Conservation (phyloP, 2,329 filamentous ascomycete genomes). For the Lecanoromycetidae sp. region DNA sequence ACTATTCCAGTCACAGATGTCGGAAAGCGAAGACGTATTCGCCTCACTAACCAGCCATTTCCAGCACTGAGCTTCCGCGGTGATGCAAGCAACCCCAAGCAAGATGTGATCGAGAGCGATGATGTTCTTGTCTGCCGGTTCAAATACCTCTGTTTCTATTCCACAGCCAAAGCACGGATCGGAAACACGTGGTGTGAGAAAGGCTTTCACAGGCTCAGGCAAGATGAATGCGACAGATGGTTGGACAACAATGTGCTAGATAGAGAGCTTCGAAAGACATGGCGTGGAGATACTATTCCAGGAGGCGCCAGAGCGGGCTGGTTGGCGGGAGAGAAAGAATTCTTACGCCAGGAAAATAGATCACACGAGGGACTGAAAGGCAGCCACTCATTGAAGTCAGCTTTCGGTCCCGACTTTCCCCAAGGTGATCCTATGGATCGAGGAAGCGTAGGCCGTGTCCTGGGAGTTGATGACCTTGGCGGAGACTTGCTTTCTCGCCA, state of each 20-base stretch:
- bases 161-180: slow-evolving; percentile 6
- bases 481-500: background rate
- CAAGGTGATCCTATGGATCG: slow-evolving; percentile 14
- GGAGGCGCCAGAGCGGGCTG: slow-evolving; percentile 9
- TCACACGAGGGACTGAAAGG: background rate
- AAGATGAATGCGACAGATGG: slow-evolving; percentile 12
- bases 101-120: slow-evolving; percentile 3
- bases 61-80: slow-evolving; percentile 16
- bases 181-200: slow-evolving; percentile 13
- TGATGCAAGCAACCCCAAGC: background rate
- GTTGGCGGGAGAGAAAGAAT: slow-evolving; percentile 10
- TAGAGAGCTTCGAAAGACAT: slow-evolving; percentile 8
- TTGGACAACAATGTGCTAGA: slow-evolving; percentile 2
- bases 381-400: slow-evolving; percentile 1
- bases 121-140: slow-evolving; percentile 17
- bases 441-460: slow-evolving; percentile 7
- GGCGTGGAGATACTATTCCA: slow-evolving; percentile 11
- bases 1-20: slow-evolving; percentile 7
- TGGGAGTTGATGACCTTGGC: background rate
- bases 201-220: slow-evolving; percentile 3
- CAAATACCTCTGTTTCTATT: slow-evolving; percentile 15
- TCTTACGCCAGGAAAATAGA: slow-evolving; percentile 8
- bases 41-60: slow-evolving; percentile 15
- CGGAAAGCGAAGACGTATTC: slow-evolving; percentile 11
- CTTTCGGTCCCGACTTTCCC: background rate